phyloP scores from a whole-genome alignment of 805 yeast genomes.

The Myxozyma neotropica region DNA sequence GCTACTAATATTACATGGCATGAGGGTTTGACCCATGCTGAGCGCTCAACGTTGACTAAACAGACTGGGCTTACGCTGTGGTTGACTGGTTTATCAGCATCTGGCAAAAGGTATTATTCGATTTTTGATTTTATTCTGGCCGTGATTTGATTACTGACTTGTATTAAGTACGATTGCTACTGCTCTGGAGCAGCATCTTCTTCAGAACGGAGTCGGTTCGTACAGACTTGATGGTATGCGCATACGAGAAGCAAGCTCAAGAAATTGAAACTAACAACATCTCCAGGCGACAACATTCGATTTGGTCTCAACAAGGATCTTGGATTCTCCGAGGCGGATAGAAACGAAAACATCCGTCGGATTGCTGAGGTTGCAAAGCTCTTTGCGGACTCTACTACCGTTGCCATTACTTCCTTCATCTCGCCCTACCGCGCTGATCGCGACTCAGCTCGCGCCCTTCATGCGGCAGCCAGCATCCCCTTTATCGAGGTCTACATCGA shows the following conservation, averaged over 20 bases:
- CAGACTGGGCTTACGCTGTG: slow-evolving; percentile 91
- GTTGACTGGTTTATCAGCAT: slow-evolving; percentile 94
- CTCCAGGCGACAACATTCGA: slow-evolving; percentile 71
- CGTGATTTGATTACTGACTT: too few species aligned
- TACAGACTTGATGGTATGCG: slow-evolving; percentile 78
- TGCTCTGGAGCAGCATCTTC: slow-evolving; percentile 81
- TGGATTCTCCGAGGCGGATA: slow-evolving; percentile 87
- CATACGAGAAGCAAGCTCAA: slow-evolving; percentile 38
- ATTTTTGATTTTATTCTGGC: too few species aligned
- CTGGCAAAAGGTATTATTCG: slow-evolving; percentile 73
- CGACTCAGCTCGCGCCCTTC: slow-evolving; percentile 81
- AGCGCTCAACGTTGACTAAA: slow-evolving; percentile 68
- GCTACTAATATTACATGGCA: slow-evolving; percentile 98
- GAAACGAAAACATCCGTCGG: slow-evolving; percentile 93
- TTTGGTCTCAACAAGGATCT: slow-evolving; percentile 94
- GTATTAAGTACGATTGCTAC: slow-evolving; percentile 92
- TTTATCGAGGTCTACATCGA: slow-evolving; percentile 90
- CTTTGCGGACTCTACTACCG: slow-evolving; percentile 88
- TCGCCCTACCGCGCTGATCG: slow-evolving; percentile 89
- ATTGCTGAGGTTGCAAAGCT: slow-evolving; percentile 92
- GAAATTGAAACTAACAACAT: neutral
- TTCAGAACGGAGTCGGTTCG: slow-evolving; percentile 68
- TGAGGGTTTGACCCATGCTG: slow-evolving; percentile 78
- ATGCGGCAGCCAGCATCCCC: slow-evolving; percentile 71
- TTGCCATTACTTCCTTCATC: slow-evolving; percentile 88